A percentile compares a stretch with the other conserved stretches of the same genome.
Conservation (phyloP, 2,329 filamentous ascomycete species). For the Hypocreales sp. region DNA sequence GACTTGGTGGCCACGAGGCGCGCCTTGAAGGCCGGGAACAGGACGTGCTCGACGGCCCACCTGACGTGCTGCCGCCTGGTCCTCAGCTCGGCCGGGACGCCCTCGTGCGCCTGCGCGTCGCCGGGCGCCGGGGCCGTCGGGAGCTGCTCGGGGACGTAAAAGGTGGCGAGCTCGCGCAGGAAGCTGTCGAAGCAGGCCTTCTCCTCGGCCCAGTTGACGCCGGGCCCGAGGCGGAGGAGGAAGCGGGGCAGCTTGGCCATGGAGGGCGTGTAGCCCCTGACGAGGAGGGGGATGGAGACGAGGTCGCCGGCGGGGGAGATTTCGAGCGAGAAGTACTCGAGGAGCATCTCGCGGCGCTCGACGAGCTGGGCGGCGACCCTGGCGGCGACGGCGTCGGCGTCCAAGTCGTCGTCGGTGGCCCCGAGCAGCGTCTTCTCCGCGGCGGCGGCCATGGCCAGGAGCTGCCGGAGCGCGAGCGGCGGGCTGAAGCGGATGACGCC, state of each 20-base stretch:
- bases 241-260: conserved; percentile 81
- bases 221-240: conserved; percentile 72
- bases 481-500: conserved; percentile 69
- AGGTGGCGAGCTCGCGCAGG: conserved; percentile 70
- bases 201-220: conserved; percentile 76
- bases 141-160: conserved; percentile 79
- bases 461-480: conserved; percentile 51
- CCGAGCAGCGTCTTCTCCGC: conserved; percentile 40
- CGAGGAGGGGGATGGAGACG: conserved; percentile 62
- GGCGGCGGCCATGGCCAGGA: conserved; percentile 60
- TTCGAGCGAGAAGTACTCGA: conserved; percentile 83
- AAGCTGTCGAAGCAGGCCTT: conserved; percentile 76
- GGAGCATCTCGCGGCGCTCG: conserved; percentile 67
- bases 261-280: conserved; percentile 79
- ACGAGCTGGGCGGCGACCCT: conserved; percentile 55
- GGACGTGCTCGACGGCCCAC: conserved; percentile 63
- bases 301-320: conserved; percentile 67
- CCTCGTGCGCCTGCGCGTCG: conserved; percentile 17
- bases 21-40: conserved; percentile 81
- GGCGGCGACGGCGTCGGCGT: conserved; percentile 50
- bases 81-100: conserved; percentile 32
- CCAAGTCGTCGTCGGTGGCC: conserved; percentile 37
- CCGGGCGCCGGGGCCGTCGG: conserved; percentile 32
- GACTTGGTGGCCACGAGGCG: conserved; percentile 68
- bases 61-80: conserved; percentile 54